Evolutionary conservation across 192 early-diverging fungal genomes (phyloP), one percentile per base, ranked within the genome.

Genomic region (Coemansia sp.): DNA sequence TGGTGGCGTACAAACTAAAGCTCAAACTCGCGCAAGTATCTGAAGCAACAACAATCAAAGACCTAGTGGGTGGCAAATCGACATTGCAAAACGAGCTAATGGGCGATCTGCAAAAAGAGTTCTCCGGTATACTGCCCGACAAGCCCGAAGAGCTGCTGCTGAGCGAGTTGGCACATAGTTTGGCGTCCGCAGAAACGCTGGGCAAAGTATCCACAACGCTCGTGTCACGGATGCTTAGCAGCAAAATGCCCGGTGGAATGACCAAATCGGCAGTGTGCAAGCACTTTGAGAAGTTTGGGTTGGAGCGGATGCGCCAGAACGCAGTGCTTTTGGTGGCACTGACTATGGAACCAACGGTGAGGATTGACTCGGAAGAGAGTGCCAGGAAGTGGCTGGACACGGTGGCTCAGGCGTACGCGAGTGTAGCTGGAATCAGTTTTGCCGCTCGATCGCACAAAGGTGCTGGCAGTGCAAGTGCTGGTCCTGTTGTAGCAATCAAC

Each of bases 21-120:
- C 91, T 92, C 70, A 65, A 85, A 8, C 75, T 93, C 2, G 82
- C 84, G 2, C 88, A 93, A 10, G 78, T 97, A 39, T 80, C 89
- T 37, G 69, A 84, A 39, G 69, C 65, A 60, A 89, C 89, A 79
- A 77, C 88, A 37, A 73, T 76, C 59, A 76, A 94, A 83, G 94
- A 97, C 56, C 86, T 97, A 50, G 94, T 96, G 43, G 94, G 91
- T 35, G 95, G 95, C 68, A 97, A 97, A 76, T 93, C 92, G 12
- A 97, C 95, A 23, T 84, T 97, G 29, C 94, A 97, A 72, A 97
- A 97, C 83, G 95, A 97, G 69, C 93, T 97, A 37, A 81, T 96
- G 59, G 95, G 95, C 73, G 95, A 97, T 72, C 74, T 97, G 39
- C 91, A 90, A 60, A 94, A 93, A 68, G 95, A 97, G 79, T 95